A percentile compares a stretch with the other conserved stretches of the same genome.
phyloP scores from a whole-genome alignment of 1,139 yeast species.

The Casaregolazyma lundiana region DNA sequence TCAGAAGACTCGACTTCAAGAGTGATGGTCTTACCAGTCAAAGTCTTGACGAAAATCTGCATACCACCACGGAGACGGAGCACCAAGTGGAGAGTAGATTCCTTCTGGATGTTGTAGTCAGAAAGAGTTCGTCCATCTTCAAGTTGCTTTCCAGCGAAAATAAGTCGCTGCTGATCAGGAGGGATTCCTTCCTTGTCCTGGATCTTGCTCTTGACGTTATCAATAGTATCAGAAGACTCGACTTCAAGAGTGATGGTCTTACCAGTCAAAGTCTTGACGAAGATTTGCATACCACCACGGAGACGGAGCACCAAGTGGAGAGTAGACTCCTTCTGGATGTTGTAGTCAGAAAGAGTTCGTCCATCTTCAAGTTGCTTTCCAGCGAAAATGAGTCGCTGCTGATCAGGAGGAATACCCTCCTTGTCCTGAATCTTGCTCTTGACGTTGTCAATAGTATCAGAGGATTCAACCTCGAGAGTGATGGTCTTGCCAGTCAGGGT shows the following conservation, averaged over 20 bases:
- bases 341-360: slow-evolving; percentile 68
- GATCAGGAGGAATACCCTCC: slow-evolving; percentile 87
- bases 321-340: slow-evolving; percentile 58
- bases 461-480: slow-evolving; percentile 81
- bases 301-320: slow-evolving; percentile 27
- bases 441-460: slow-evolving; percentile 81
- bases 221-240: slow-evolving; percentile 80
- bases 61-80: slow-evolving; percentile 40
- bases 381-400: slow-evolving; percentile 78
- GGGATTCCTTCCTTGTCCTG: slow-evolving; percentile 88
- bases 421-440: slow-evolving; percentile 81
- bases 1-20: slow-evolving; percentile 85
- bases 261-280: slow-evolving; percentile 75
- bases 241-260: slow-evolving; percentile 83
- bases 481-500: slow-evolving; percentile 78
- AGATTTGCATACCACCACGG: slow-evolving; percentile 58
- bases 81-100: slow-evolving; percentile 27
- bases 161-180: slow-evolving; percentile 80
- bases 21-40: slow-evolving; percentile 77
- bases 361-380: slow-evolving; percentile 87
- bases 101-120: slow-evolving; percentile 80
- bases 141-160: slow-evolving; percentile 82
- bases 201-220: slow-evolving; percentile 76
- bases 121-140: slow-evolving; percentile 72
- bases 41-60: slow-evolving; percentile 76